Base-by-base conservation (phyloP, 257 asterid species). In the Penstemon eatonii region DNA sequence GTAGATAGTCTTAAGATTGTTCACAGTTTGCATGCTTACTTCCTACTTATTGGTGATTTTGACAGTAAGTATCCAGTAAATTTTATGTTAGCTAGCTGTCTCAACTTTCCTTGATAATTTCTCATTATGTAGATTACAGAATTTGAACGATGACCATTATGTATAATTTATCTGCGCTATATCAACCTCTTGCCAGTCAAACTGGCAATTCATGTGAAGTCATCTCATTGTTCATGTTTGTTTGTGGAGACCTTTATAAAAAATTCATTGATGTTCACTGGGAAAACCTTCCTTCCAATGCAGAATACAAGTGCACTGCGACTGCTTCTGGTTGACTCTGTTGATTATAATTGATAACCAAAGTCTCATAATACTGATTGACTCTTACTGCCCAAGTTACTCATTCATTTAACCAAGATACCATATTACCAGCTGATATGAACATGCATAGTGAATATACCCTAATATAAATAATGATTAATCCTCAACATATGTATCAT, bases 1-100 rank as follows among this genome's bases (percentile, higher is more conserved):
- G 99, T 94, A 69, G 98, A 94, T 75, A 89, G 82, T 81, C 96
- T 89, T 8, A 94, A 94, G 88, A 76, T 86, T 64, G 95, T 86
- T 66, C 97, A 94, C 80, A 91, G 98, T 78, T 75, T 91, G 84
- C 99, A 94, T 76, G 88, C 91, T 45, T 86, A 89, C 83, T 94
- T 91, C 89, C 93, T 91, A 76, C 95, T 91, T 56, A 65, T 76
- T 71, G 98, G 99, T 57, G 95, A 94, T 80, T 75, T 84, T 61
- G 82, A 89, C 67, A 79, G 99, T 94, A 79, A 70, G 94, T 75
- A 66, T 66, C 54, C 57, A 25, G 15, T 45, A 44, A 6, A 11
- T 8, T 57, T 9, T 11, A 6, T 57, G 5, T 57, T 18, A 33
- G 11, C 36, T 69, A 33, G 11, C 36, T 69, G 40, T 33, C 37